Base-by-base conservation (phyloP, 768 basidiomycete genomes). In the Roridomyces roridus region DNA sequence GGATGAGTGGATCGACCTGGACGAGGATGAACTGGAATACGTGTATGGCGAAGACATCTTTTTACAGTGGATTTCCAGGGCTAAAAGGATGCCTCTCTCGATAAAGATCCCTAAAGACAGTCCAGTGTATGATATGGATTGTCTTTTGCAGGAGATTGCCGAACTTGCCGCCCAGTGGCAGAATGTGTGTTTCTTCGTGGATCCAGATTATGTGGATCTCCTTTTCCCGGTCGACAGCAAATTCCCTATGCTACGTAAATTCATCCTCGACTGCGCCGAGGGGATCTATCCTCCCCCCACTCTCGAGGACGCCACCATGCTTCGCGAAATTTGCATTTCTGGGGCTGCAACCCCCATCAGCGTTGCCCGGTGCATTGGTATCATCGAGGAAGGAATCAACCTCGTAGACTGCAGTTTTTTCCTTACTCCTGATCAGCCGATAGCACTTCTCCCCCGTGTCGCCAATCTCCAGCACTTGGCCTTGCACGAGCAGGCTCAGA, bases 121-220 rank as follows among this genome's bases (percentile, higher is more conserved):
- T 23, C 4, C 23, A 24, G 43, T 23, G 23, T 12, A n/a, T n/a
- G n/a, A n/a, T n/a, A n/a, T n/a, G n/a, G n/a, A 7, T 10, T 14
- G 12, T 23, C 25, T 54, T 18, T 26, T 45, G 3, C n/a, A 23
- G 4, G 40, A 28, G 44, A 54, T 54, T 23, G 36, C 44, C 14
- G 18, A 21, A 21, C 52, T 17, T 40, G 26, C 52, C 6, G 52
- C 35, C n/a, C 52, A 54, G 21, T 54, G 52, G 52, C 44, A 37
- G 14, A 54, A 40, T 14, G 23, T 54, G 4, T 9, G 5, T 24
- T 31, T 54, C 20, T n/a, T 15, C 21, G 25, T 39, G 23, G 28
- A 21, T 18, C 37, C 52, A 15, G 26, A 14, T 8, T 21, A 46
- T 29, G 21, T 54, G 24, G 15, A n/a, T 12, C 11, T 26, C 18